Evolutionary conservation across 768 basidiomycete genomes (phyloP), one percentile per base, ranked within the genome.

Genomic region (Galerina marginata): DNA sequence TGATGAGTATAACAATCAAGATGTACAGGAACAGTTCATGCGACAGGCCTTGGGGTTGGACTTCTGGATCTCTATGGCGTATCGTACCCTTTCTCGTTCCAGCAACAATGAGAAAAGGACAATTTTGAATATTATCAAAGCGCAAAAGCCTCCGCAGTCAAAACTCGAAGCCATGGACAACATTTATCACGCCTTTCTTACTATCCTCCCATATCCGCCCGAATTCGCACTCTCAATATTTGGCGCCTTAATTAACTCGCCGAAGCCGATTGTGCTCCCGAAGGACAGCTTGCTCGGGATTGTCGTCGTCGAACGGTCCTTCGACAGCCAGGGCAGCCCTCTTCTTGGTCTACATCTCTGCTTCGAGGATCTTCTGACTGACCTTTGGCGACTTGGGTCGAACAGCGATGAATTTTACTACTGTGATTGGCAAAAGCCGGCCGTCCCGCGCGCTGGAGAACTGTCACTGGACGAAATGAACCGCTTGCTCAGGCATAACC

Each of bases 351-450:
- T 57, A 10, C 56, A 57, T 36, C 56, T 39, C 10, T 49, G 38
- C 26, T 47, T 57, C 25, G 56, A 57, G 37, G 56, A 57, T 20
- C 49, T 57, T 15, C 39, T 57, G 39, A 57, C 46, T 5, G 39
- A 57, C 29, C 20, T 36, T 26, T 14, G 23, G 26, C 56, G 46
- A 14, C 29, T 33, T 33, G 29, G 29, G 7, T 47, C 36, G 10
- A 40, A 38, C n/a, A 29, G 43, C 0, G 29, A 33, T 33, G 1
- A 11, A 43, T 37, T 1, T 20, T 25, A 10, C 26, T 46, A 11
- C 11, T 49, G 9, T 29, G 38, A 16, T 37, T n/a, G 37, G 6
- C 14, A 33, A n/a, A 37, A 14, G 40, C 46, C 23, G 42, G 40
- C n/a, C 23, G 56, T 2, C 15, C 7, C 7, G 14, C 20, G 38